Evolutionary conservation across 176 grass and related monocot species (phyloP), one percentile per base, ranked within the genome.

Genomic region (Oropetium thomaeum): DNA sequence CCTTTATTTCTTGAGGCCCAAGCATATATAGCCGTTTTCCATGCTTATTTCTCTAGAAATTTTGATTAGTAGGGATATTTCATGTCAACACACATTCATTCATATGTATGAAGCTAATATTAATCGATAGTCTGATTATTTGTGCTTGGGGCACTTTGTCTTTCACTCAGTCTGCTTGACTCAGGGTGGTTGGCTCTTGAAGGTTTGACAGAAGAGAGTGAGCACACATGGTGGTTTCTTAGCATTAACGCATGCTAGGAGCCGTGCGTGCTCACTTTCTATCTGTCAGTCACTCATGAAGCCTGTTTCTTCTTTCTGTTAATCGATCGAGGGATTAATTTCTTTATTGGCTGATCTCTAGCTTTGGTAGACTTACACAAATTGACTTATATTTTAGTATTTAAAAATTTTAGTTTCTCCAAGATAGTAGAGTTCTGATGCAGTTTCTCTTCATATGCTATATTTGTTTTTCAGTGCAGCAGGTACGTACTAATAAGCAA

Each of bases 171-270:
- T 77, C 61, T 52, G 42, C 34, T 16, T 52, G 20, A 67, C 42
- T 33, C 34, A 10, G 59, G 3, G 15, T 67, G 78, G 60, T 1
- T 62, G 68, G 62, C 75, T 60, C 69, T 83, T 83, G 69, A 77
- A 88, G 86, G 53, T 79, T 78, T 76, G 82, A 82, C 74, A 82
- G 85, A 81, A 89, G 87, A 89, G 82, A 89, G 82, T 82, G 89
- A 82, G 73, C 74, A 85, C 82, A 79, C 53, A 49, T 45, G 75
- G 82, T 79, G 74, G 62, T 83, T 87, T 88, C 86, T 43, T 80
- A 76, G 65, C 76, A 83, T 80, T 8, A 75, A 54, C 16, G 51
- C 70, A 71, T 87, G 84, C 51, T 90, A 8, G 80, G 84, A 87
- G 75, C 80, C 76, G 75, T 79, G 80, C 64, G 84, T 87, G 84